A percentile compares a stretch with the other conserved stretches of the same genome.
Conservation (phyloP, 2,329 filamentous ascomycete genomes). For the Dactylellina leptospora region DNA sequence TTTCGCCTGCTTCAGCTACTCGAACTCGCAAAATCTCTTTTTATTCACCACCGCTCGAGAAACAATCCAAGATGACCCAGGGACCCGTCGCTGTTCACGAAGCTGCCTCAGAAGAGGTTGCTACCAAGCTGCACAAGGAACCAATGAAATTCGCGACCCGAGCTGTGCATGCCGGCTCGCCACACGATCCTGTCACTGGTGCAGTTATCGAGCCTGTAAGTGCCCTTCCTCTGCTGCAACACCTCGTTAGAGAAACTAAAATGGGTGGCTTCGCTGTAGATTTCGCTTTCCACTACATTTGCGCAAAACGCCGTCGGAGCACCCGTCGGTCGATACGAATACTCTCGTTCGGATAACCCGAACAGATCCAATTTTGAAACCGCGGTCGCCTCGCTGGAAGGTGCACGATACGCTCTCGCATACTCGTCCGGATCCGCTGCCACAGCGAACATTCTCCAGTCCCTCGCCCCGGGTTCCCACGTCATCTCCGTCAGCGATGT, state of each 20-base stretch:
- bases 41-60: background rate
- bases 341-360: slow-evolving; percentile 90
- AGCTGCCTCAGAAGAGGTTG: background rate
- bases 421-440: slow-evolving; percentile 94
- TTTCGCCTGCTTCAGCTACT: slow-evolving; percentile 3
- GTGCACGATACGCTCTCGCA: slow-evolving; percentile 89
- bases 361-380: slow-evolving; percentile 95
- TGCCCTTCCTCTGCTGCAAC: slow-evolving; percentile 30
- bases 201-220: slow-evolving; percentile 87
- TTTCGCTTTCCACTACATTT: slow-evolving; percentile 95
- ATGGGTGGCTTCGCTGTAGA: slow-evolving; percentile 62
- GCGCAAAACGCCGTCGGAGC: slow-evolving; percentile 88
- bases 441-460: slow-evolving; percentile 91
- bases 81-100: slow-evolving; percentile 5
- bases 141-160: slow-evolving; percentile 84
- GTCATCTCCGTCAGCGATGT: slow-evolving; percentile 97
- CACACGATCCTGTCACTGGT: slow-evolving; percentile 88
- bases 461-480: slow-evolving; percentile 87
- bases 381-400: slow-evolving; percentile 89
- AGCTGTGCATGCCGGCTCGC: slow-evolving; percentile 91
- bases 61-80: slow-evolving; percentile 31
- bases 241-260: slow-evolving; percentile 5
- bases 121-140: slow-evolving; percentile 67
- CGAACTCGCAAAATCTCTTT: background rate
- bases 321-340: slow-evolving; percentile 89